phyloP scores from a whole-genome alignment of 306 rosid species.

The Parietaria judaica region DNA sequence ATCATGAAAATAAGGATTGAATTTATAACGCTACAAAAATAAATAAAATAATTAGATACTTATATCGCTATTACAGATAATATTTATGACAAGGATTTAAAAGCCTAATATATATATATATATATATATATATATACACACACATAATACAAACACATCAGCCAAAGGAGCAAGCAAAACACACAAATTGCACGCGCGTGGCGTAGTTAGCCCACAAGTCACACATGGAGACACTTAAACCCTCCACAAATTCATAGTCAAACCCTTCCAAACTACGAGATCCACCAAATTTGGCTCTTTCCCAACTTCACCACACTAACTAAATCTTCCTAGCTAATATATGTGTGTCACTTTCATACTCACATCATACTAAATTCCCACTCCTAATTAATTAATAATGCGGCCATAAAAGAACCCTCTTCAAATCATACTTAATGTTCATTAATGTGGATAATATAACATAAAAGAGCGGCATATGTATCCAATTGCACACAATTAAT shows the following conservation, averaged over 20 bases:
- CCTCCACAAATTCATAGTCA: background rate
- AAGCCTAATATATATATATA: background rate
- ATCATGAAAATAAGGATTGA: too few species aligned
- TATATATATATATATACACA: background rate
- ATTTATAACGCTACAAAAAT: too few species aligned
- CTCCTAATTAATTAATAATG: background rate
- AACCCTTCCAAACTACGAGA: conserved; percentile 6
- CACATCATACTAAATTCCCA: background rate
- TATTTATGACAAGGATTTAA: too few species aligned
- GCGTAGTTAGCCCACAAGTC: conserved; percentile 1
- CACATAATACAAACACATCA: conserved; percentile 2
- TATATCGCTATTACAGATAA: too few species aligned
- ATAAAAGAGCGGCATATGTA: background rate
- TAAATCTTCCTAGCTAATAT: background rate
- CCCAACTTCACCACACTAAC: conserved; percentile 2
- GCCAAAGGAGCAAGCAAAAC: conserved; percentile 12
- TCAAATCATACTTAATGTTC: background rate
- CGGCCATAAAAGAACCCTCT: background rate
- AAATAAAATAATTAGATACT: too few species aligned
- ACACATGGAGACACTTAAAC: background rate
- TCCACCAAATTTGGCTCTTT: background rate
- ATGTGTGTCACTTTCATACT: background rate
- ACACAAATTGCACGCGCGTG: conserved; percentile 11
- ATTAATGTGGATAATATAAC: background rate
- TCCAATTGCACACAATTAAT: too few species aligned